Evolutionary conservation across 176 grass and related monocot genomes (phyloP), one percentile per base, ranked within the genome.

Genomic region (Themeda triandra): DNA sequence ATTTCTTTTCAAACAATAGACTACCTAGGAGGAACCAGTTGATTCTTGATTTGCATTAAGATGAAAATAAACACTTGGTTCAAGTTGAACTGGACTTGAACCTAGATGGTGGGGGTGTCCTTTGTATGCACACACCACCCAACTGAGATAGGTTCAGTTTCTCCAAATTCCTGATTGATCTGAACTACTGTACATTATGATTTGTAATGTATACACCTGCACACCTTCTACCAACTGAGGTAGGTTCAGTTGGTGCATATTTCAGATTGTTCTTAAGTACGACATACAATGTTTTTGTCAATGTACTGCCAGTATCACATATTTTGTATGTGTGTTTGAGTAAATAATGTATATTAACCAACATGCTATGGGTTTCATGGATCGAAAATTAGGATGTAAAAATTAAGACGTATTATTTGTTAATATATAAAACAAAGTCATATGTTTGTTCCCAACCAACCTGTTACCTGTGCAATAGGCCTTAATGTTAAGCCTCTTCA

Each of bases 391-490:
- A 63, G 2, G 73, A 7, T 30, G 13, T 62, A 10, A 18, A 18
- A 83, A n/a, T n/a, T n/a, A 56, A 89, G 46, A 21, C n/a, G 9
- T 67, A n/a, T 71, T 76, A 23, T 63, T 71, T 76, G 11, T 68
- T 49, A 80, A 39, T 80, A 15, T 3, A 15, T 24, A 24, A 5
- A 68, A 4, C 17, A 24, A 60, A 83, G 15, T 10, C 17, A n/a
- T n/a, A 64, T 73, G 23, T 29, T 40, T 8, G 15, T 76, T 77
- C 31, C 48, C 18, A 39, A n/a, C 17, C n/a, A n/a, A n/a, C n/a
- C n/a, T 76, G 28, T 60, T 36, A 13, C 30, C 48, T 46, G 17
- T 70, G 29, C 21, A 33, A 72, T 31, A 63, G 5, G 17, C 15
- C 2, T 40, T 81, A 2, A 80, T 74, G 42, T 39, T 37, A 21